Evolutionary conservation across 106 monocot species (phyloP).

Genomic region (Phalaenopsis aphrodite): DNA sequence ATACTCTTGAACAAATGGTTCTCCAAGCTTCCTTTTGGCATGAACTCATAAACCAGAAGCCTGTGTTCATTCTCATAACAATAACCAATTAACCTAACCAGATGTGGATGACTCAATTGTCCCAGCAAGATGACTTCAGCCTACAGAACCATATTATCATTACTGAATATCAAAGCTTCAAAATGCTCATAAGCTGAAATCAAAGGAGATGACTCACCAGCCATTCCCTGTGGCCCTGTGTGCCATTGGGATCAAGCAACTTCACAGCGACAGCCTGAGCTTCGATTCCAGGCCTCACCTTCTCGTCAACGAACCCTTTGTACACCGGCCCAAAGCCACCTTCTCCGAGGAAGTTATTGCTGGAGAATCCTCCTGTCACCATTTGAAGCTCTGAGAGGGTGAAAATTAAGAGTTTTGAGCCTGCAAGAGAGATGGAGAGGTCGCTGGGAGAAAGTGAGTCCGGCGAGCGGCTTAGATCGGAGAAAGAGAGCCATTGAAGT

Average conservation of each 20-base stretch:
- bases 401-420: conserved; percentile 38
- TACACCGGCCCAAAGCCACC: conserved; percentile 64
- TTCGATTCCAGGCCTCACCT: conserved; percentile 25
- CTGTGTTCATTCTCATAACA: conserved; percentile 75
- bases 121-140: conserved; percentile 80
- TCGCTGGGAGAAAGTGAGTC: conserved; percentile 32
- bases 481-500: conserved; percentile 26
- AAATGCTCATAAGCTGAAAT: not conserved
- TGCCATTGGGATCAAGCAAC: conserved; percentile 44
- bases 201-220: conserved; percentile 21
- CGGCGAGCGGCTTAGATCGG: conserved; percentile 11
- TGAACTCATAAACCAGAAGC: conserved; percentile 79
- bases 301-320: conserved; percentile 45
- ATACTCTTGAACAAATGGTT: conserved; percentile 81
- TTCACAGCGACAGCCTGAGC: conserved; percentile 51
- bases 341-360: conserved; percentile 38
- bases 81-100: conserved; percentile 81
- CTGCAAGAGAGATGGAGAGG: conserved; percentile 40
- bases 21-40: conserved; percentile 78
- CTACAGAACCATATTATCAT: conserved; percentile 15
- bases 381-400: conserved; percentile 35
- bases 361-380: conserved; percentile 32
- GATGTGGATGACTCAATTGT: conserved; percentile 66
- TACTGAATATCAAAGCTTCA: not conserved
- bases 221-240: conserved; percentile 60